Percentiles rank a stretch among this genome's conserved stretches.
Conservation (phyloP, 2,329 filamentous ascomycete genomes). For the Rhinocladiella similis region DNA sequence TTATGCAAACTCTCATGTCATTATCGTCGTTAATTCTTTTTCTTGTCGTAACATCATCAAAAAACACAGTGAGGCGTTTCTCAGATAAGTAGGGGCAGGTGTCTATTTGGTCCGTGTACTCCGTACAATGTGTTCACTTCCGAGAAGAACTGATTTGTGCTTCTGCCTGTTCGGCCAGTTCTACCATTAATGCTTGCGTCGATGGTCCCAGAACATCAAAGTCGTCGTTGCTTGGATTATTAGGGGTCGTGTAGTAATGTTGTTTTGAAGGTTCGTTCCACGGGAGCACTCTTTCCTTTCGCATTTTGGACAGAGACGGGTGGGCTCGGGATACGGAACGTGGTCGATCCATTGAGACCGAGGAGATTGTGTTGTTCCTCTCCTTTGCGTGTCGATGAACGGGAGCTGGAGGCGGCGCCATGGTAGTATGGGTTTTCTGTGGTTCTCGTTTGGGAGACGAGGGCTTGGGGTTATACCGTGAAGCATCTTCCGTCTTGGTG, state of each 20-base stretch:
- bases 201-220: conserved; percentile 18
- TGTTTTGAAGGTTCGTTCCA: conserved; percentile 3
- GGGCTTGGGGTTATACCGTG: too few relatives aligned
- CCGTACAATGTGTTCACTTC: neutral
- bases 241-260: neutral
- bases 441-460: too few relatives aligned
- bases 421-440: too few relatives aligned
- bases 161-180: conserved; percentile 18
- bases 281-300: conserved; percentile 2
- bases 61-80: too few relatives aligned
- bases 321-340: neutral
- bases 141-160: neutral
- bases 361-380: neutral
- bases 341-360: too few relatives aligned
- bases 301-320: neutral
- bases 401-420: too few relatives aligned
- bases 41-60: neutral
- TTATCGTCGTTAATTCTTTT: neutral
- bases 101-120: too few relatives aligned
- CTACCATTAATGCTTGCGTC: conserved; percentile 22
- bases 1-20: too few relatives aligned
- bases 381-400: neutral
- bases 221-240: conserved; percentile 6
- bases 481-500: too few relatives aligned
- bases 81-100: too few relatives aligned